Evolutionary conservation across 2,329 filamentous ascomycete species (phyloP).

Genomic region (Cladosporium colombiae): DNA sequence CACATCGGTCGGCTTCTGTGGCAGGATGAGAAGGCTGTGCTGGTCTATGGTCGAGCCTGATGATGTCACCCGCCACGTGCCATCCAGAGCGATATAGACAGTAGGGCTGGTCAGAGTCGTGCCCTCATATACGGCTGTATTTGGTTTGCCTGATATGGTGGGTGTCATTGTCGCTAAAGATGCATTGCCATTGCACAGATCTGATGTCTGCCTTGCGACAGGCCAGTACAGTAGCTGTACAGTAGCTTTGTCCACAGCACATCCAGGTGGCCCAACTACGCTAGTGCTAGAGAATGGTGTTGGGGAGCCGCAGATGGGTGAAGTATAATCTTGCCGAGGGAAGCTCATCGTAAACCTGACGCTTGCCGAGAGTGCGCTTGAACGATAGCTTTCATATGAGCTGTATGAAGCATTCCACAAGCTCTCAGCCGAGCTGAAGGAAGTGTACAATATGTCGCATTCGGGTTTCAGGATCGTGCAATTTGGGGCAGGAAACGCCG

Average conservation of each 20-base stretch:
- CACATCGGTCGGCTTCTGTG: conserved; percentile 23
- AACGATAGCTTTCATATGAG: background rate
- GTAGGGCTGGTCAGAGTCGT: conserved; percentile 29
- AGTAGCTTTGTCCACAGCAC: conserved; percentile 23
- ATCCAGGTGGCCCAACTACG: conserved; percentile 11
- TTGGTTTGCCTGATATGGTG: conserved; percentile 25
- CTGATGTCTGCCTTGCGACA: conserved; percentile 19
- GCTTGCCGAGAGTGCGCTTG: background rate
- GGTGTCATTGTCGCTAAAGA: conserved; percentile 23
- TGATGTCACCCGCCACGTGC: conserved; percentile 24
- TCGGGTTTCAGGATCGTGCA: conserved; percentile 26
- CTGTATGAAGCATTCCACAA: background rate
- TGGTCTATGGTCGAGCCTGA: conserved; percentile 16
- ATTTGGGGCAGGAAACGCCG: conserved; percentile 21
- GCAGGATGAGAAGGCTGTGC: conserved; percentile 23
- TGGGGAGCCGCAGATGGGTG: background rate
- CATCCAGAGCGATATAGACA: conserved; percentile 28
- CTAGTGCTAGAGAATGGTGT: background rate
- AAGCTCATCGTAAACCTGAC: background rate
- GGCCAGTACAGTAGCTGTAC: conserved; percentile 28
- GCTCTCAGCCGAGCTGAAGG: background rate
- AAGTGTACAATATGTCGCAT: conserved; percentile 21
- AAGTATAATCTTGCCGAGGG: background rate
- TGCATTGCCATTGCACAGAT: conserved; percentile 21
- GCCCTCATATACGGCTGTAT: conserved; percentile 24